Percentiles rank a stretch among this genome's conserved stretches.
phyloP scores from a whole-genome alignment of 306 rosid genomes.

The Glycyrrhiza uralensis region DNA sequence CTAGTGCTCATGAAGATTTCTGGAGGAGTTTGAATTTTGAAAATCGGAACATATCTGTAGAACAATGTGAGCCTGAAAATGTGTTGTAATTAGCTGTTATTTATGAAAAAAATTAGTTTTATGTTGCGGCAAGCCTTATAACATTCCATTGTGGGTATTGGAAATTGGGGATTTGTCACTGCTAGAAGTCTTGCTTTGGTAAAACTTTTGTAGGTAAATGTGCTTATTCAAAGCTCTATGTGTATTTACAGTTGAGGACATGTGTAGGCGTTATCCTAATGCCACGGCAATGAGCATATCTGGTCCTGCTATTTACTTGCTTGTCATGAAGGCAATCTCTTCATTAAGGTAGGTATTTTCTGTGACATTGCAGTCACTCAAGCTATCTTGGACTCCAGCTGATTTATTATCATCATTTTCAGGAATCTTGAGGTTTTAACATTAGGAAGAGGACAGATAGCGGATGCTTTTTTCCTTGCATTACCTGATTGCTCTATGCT shows the following conservation, averaged over 20 bases:
- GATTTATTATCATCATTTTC: slow-evolving; percentile 27
- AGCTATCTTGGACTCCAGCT: slow-evolving; percentile 21
- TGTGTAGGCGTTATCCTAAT: slow-evolving; percentile 95
- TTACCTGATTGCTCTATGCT: slow-evolving; percentile 67
- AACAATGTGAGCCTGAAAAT: slow-evolving; percentile 71
- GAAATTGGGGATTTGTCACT: not conserved
- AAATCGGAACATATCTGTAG: slow-evolving; percentile 75
- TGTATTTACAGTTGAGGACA: slow-evolving; percentile 76
- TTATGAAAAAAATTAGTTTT: not conserved
- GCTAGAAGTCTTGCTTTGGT: not conserved
- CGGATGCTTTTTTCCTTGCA: slow-evolving; percentile 76
- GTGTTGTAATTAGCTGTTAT: not conserved
- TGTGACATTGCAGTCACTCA: not conserved
- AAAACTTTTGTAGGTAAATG: not conserved
- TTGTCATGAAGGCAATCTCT: slow-evolving; percentile 76
- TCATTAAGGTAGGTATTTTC: slow-evolving; percentile 56
- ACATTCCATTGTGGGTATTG: not conserved
- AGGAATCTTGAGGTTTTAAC: slow-evolving; percentile 86
- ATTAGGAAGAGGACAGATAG: slow-evolving; percentile 76
- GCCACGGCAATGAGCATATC: slow-evolving; percentile 84
- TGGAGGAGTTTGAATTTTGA: slow-evolving; percentile 92
- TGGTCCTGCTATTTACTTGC: slow-evolving; percentile 60
- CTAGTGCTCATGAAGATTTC: slow-evolving; percentile 97
- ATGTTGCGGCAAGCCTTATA: not conserved
- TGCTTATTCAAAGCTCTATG: slow-evolving; percentile 27